phyloP scores from a whole-genome alignment of 2,329 filamentous ascomycete genomes.

The Knufia fluminis region DNA sequence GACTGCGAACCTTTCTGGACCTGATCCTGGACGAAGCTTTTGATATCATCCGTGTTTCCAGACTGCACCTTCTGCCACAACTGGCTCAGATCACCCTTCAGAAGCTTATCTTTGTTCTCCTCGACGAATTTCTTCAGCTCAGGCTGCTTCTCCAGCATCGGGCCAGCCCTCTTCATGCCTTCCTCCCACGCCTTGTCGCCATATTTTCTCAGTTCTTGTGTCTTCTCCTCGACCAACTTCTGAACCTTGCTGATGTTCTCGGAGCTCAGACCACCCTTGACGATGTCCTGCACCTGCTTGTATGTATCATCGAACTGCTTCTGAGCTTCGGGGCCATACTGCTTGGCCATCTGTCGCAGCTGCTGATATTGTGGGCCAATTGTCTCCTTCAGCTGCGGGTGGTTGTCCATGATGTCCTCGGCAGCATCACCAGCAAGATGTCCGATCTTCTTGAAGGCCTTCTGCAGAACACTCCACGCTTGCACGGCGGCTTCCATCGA shows the following conservation, averaged over 20 bases:
- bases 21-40: conserved; percentile 52
- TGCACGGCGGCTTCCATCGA: conserved; percentile 54
- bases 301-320: conserved; percentile 66
- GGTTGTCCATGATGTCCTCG: conserved; percentile 60
- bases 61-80: conserved; percentile 56
- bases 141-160: conserved; percentile 67
- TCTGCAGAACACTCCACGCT: conserved; percentile 54
- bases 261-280: conserved; percentile 52
- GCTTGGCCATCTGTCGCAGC: conserved; percentile 59
- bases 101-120: conserved; percentile 59
- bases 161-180: conserved; percentile 60
- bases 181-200: conserved; percentile 66
- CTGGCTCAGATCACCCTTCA: conserved; percentile 56
- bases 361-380: conserved; percentile 59
- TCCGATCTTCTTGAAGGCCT: conserved; percentile 51
- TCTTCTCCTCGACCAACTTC: conserved; percentile 60
- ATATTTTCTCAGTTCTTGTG: conserved; percentile 55
- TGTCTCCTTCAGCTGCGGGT: conserved; percentile 64
- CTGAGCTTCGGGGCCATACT: conserved; percentile 67
- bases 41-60: conserved; percentile 50
- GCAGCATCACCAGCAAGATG: conserved; percentile 55
- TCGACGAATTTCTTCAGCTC: conserved; percentile 63
- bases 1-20: conserved; percentile 51
- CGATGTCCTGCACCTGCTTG: conserved; percentile 54
- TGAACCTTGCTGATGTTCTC: conserved; percentile 41